Conservation (phyloP, 495 filamentous ascomycete genomes). For the Elaphomyces granulatus region DNA sequence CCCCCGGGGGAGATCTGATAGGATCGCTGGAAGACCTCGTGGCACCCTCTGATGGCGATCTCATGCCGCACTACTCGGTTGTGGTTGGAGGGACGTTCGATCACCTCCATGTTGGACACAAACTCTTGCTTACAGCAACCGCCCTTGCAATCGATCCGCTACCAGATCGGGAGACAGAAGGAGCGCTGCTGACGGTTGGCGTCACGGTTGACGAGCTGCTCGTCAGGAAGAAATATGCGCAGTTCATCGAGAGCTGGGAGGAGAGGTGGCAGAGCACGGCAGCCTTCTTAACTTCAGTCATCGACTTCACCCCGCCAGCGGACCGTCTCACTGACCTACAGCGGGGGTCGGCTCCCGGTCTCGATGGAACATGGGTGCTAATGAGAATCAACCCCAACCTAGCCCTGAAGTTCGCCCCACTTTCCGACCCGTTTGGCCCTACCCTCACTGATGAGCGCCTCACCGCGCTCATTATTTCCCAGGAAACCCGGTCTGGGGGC, state of each 20-base stretch:
- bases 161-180: constrained; percentile 15
- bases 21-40: constrained; percentile 11
- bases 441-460: constrained; percentile 74
- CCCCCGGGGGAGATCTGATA: constrained; percentile 22
- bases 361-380: constrained; percentile 37
- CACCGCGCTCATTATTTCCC: constrained; percentile 73
- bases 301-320: constrained; percentile 37
- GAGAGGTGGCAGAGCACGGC: constrained; percentile 51
- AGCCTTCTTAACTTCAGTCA: constrained; percentile 55
- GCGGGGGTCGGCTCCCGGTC: constrained; percentile 25
- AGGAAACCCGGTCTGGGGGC: constrained; percentile 75
- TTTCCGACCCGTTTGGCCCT: constrained; percentile 80
- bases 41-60: constrained; percentile 11
- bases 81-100: constrained; percentile 94
- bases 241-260: constrained; percentile 65
- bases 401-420: constrained; percentile 59
- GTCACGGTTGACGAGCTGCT: constrained; percentile 79
- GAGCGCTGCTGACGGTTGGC: constrained; percentile 54
- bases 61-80: constrained; percentile 38
- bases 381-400: constrained; percentile 33
- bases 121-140: constrained; percentile 75
- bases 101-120: constrained; percentile 92
- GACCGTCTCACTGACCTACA: constrained; percentile 16
- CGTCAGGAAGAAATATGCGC: constrained; percentile 74
- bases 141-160: constrained; percentile 49